Base-by-base conservation (phyloP, 129 eudicot species). In the Flaveria ramosissima region DNA sequence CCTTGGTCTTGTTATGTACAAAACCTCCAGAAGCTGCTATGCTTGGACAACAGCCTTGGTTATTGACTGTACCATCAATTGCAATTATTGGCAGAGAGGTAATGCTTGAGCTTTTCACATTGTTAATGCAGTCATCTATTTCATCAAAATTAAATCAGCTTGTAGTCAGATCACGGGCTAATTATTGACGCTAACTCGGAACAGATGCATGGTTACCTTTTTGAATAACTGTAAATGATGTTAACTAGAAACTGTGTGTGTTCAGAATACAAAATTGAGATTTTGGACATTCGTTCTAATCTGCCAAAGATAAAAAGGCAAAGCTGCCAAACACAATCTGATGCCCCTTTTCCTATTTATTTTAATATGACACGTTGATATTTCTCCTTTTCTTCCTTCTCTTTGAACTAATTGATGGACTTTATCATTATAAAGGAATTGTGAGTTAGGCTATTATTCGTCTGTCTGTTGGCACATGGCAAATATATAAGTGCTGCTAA, bases 11-110 rank as follows among this genome's bases (percentile, higher is more conserved):
- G 81, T 79, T 94, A 77, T 94, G 99, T 78, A 92, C 96, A 62
- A 91, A 75, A 71, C 96, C 97, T 75, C 84, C 91, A 13, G 96
- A 87, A 82, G 93, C 86, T 78, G 84, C 89, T 70, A 75, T 87
- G 45, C 81, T 91, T 84, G 96, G 87, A 73, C 88, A 91, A 56
- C 71, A 72, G 57, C 96, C 97, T 41, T 94, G 99, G 96, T 70
- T 94, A 83, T 75, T 94, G 67, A 84, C 97, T 26, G 92, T 94
- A 82, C 99, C 99, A 72, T 83, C 99, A 67, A 88, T 90, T 79
- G 93, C 93, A 27, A 84, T 94, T 78, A 91, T 94, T 71, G 97
- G 99, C 16, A 89, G 99, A 85, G 99, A 94, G 97, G 99, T 92
- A 80, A 78, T 80, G 21, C 30, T 53, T 23, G 16, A 60, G 68